Conservation (phyloP, 1,284 basidiomycete species). For the Nidula niveotomentosa region DNA sequence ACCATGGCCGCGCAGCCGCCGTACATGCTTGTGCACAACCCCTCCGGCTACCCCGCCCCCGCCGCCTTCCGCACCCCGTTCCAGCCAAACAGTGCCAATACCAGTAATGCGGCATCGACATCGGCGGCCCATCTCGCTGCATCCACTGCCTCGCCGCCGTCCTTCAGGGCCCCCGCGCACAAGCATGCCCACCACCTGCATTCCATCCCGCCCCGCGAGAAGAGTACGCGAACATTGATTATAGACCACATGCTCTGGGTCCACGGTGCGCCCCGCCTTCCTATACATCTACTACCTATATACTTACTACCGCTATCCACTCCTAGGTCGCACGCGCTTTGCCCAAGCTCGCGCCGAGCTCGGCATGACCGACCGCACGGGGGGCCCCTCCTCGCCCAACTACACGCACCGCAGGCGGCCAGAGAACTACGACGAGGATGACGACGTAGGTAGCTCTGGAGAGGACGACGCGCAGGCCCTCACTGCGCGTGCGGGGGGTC, state of each 20-base stretch:
- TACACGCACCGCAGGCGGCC: conserved; percentile 63
- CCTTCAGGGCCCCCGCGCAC: conserved; percentile 62
- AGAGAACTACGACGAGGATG: conserved; percentile 72
- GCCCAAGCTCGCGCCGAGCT: conserved; percentile 79
- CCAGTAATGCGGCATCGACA: no score
- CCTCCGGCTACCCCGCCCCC: no score
- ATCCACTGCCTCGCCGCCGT: background rate
- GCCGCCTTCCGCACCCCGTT: no score
- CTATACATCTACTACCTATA: background rate
- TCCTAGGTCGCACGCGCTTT: conserved; percentile 67
- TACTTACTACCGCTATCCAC: background rate
- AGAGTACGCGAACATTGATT: conserved; percentile 78
- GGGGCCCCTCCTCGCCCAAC: conserved; percentile 56
- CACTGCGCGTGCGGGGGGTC: conserved; percentile 50
- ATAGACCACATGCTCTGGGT: conserved; percentile 84
- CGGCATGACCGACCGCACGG: conserved; percentile 76
- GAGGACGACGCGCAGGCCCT: conserved; percentile 51
- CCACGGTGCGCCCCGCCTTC: conserved; percentile 44
- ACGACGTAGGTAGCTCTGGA: conserved; percentile 62
- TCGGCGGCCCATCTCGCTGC: no score
- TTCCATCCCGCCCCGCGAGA: conserved; percentile 76
- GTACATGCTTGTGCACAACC: no score
- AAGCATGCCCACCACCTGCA: conserved; percentile 74
- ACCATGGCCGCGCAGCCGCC: no score
- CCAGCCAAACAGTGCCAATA: no score